Evolutionary conservation across 1,284 basidiomycete species (phyloP).

Genomic region (Violaceomyces palustris): DNA sequence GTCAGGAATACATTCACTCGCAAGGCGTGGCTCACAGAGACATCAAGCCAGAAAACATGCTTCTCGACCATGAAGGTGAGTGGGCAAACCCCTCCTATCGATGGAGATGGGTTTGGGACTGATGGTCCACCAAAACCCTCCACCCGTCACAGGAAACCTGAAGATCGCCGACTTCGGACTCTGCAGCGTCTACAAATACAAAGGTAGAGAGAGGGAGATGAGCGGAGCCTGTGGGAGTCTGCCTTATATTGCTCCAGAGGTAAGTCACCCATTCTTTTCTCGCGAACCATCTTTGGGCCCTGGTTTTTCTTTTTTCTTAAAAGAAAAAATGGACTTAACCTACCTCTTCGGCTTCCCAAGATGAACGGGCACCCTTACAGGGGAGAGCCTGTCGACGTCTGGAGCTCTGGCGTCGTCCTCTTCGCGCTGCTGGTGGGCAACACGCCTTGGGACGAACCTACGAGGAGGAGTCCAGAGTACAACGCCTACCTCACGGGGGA

Average conservation of each 20-base stretch:
- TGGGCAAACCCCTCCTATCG: neutral
- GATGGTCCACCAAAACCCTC: neutral
- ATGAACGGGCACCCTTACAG: constrained; percentile 62
- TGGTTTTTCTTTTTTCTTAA: no score
- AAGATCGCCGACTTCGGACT: constrained; percentile 96
- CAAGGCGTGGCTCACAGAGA: constrained; percentile 60
- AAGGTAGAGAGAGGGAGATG: constrained; percentile 64
- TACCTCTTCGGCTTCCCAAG: constrained; percentile 14
- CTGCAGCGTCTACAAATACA: constrained; percentile 83
- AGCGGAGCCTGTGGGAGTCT: constrained; percentile 73
- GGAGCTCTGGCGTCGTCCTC: constrained; percentile 93
- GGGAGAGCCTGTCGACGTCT: constrained; percentile 86
- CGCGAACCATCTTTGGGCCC: no score
- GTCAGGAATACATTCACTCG: constrained; percentile 63
- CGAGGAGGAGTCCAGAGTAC: constrained; percentile 72
- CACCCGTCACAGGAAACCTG: constrained; percentile 55
- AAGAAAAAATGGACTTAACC: no score
- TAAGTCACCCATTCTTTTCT: no score
- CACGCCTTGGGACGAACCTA: constrained; percentile 97
- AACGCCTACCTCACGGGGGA: constrained; percentile 68
- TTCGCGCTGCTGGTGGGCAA: constrained; percentile 89
- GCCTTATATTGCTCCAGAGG: constrained; percentile 92
- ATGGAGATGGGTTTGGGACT: no score
- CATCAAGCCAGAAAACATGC: constrained; percentile 56
- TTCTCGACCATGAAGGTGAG: constrained; percentile 57